Base-by-base conservation (phyloP, 495 filamentous ascomycete species). In the Parmelia sp. region DNA sequence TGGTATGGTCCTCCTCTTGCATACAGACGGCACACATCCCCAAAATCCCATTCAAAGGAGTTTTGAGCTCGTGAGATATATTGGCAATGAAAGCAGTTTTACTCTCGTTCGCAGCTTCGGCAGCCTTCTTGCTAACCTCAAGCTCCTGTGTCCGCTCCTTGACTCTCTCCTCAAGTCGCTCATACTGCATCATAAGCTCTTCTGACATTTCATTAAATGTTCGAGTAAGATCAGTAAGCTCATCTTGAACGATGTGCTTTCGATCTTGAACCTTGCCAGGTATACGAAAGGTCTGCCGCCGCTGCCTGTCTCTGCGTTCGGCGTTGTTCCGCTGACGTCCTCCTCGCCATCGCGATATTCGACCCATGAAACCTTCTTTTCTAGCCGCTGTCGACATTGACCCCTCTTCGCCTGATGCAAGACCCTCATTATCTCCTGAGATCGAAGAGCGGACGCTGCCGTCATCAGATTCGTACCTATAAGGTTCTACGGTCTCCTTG, bases 21-120 rank as follows among this genome's bases (percentile, higher is more conserved):
- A 96, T 91, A 71, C 89, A 94, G 2, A 94, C 88, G 0, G 91
- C 89, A 67, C 86, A 90, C 91, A 96, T 96, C 58, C 92, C 92
- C 37, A 97, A 76, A 67, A 97, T 96, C 4, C 90, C 92, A 70
- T 97, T 97, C 29, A 96, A 74, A 0, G 92, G 92, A 3, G 92
- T 96, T 72, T 95, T 92, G 19, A 97, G 80, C 72, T 96, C 92
- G 71, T 97, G 92, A 5, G 91, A 95, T 35, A 97, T 96, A 68
- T 97, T 97, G 36, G 92, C 92, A 66, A 97, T 93, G 74, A 97
- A 97, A 31, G 96, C 74, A 10, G 92, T 96, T 76, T 97, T 96
- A 78, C 90, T 94, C 73, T 96, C 89, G 69, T 96, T 96, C 11
- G 92, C 92, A 19, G 89, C 86, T 71, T 96, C 92, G 8, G 92